Conservation (phyloP, 345 rosid species). For the Aquilaria malaccensis region DNA sequence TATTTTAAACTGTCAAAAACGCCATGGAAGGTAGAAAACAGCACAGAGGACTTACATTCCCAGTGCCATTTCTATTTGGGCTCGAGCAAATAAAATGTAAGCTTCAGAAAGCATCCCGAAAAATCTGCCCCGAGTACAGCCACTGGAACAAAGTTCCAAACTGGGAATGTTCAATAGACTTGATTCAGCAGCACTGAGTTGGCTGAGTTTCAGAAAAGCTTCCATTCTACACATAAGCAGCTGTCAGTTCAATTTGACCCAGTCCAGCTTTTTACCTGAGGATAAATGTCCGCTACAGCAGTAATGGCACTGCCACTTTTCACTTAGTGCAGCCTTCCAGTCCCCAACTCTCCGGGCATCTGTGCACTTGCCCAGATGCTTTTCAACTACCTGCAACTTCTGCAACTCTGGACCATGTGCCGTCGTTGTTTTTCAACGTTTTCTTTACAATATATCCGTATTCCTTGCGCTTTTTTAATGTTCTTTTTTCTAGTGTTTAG, state of each 20-base stretch:
- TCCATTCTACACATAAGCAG: constrained; percentile 93
- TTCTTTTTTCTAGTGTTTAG: no score
- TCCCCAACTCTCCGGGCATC: constrained; percentile 64
- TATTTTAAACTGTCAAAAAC: no score
- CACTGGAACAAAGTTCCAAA: constrained; percentile 29
- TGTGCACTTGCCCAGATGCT: constrained; percentile 57
- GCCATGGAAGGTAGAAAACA: no score
- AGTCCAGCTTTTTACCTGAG: constrained; percentile 55
- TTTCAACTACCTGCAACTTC: constrained; percentile 63
- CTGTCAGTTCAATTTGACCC: constrained; percentile 55
- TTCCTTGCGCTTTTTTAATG: no score
- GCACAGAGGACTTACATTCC: constrained; percentile 64
- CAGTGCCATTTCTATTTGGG: constrained; percentile 82
- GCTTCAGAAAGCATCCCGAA: constrained; percentile 85
- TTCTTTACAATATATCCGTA: no score
- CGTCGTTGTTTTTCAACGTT: no score
- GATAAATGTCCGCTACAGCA: constrained; percentile 78
- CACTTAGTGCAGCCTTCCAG: constrained; percentile 64
- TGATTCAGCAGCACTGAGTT: constrained; percentile 69
- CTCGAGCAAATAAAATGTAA: constrained; percentile 53
- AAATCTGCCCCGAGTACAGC: constrained; percentile 38
- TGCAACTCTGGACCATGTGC: constrained; percentile 26
- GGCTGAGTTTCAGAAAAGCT: constrained; percentile 76
- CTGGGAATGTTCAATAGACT: constrained; percentile 39
- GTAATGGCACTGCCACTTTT: constrained; percentile 57